Evolutionary conservation across 139 green algal species (phyloP), one percentile per base, ranked within the genome.

Genomic region (Penium margaritaceum): DNA sequence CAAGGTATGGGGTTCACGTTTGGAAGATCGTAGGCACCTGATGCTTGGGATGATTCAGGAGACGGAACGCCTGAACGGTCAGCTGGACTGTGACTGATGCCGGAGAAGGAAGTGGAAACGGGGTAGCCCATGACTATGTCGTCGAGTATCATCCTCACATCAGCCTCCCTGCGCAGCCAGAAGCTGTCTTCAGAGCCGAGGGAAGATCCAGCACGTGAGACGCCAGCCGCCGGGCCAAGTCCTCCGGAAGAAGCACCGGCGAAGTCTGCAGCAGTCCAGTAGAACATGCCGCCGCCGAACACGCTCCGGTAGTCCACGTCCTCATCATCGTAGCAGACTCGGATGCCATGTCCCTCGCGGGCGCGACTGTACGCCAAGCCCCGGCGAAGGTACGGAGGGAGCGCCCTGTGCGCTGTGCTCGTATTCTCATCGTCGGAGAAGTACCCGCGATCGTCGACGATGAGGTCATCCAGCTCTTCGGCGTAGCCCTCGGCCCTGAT

Each of bases 201-300:
- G 0, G 72, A 78, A 0, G 61, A 63, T 14, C 70, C 70, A n/a
- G 61, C 38, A 21, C 29, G 39, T 32, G 57, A 77, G 0, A 27
- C 34, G 34, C 36, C n/a, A 19, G n/a, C n/a, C n/a, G n/a, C n/a
- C n/a, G n/a, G n/a, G n/a, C n/a, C n/a, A n/a, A n/a, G n/a, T n/a
- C 19, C 61, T 17, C 53, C 19, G 0, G 34, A 51, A n/a, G 15
- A 32, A 24, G 34, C 68, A 24, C 47, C 51, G 4, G 27, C 5
- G 58, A 69, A 75, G 37, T 78, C 61, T 24, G 39, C 60, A 24
- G 63, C 63, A 24, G 36, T 72, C 72, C 72, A 78, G 60, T 78
- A 78, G 15, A 78, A 51, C 58, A 78, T 61, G 33, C 72, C 72
- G 15, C 72, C 72, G 46, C 61, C 72, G 39, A 78, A 78, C 29